A percentile compares a stretch with the other conserved stretches of the same genome.
These are phyloP conservation scores for Leptodontidium sp. DNA, from an alignment of 2,329 filamentous ascomycete genomes.

Conservation along the genomic window DNA sequence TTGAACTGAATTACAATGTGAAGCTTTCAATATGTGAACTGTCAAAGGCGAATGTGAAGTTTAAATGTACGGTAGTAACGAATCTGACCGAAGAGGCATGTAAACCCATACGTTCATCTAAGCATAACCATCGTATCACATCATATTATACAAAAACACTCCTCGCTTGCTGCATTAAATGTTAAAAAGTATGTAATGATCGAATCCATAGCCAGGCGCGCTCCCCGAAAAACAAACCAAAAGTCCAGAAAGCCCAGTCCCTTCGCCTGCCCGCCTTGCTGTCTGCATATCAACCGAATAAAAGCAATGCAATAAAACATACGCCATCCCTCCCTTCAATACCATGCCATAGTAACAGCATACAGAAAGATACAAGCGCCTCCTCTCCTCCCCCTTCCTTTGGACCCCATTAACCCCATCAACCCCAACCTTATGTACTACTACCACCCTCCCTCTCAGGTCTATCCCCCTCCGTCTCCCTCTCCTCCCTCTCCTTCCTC, in stretches of 20 bases:
- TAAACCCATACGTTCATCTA: background rate
- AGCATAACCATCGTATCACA: background rate
- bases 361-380: background rate
- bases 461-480: constrained; percentile 35
- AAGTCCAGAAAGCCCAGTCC: too few relatives aligned
- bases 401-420: background rate
- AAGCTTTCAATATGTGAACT: too few relatives aligned
- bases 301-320: background rate
- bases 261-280: background rate
- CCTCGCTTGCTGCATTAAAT: constrained; percentile 3
- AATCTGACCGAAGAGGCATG: background rate
- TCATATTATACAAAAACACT: background rate
- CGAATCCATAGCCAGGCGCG: background rate
- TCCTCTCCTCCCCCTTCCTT: background rate
- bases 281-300: background rate
- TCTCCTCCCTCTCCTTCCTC: constrained; percentile 33
- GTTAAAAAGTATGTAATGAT: background rate
- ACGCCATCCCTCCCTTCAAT: background rate
- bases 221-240: background rate
- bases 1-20: too few relatives aligned
- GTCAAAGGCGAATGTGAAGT: too few relatives aligned
- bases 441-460: constrained; percentile 18
- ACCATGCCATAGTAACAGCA: background rate
- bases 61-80: too few relatives aligned
- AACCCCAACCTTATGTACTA: background rate